These are phyloP conservation scores for Periconia digitata DNA, from an alignment of 2,329 filamentous ascomycete species.

Conservation along the genomic window DNA sequence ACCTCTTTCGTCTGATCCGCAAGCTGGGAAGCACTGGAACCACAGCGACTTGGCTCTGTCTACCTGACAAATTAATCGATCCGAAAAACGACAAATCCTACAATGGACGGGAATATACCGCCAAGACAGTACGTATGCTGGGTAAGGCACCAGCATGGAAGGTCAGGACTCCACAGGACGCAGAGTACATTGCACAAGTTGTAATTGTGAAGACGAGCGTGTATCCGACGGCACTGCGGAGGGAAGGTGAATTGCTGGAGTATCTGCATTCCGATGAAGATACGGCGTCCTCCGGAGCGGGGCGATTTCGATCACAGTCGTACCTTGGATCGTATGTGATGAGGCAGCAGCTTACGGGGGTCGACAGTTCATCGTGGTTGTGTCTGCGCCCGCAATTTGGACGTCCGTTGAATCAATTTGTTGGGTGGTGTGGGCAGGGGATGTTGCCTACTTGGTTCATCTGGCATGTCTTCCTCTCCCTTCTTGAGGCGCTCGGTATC, in stretches of 20 bases:
- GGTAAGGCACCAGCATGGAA: not conserved
- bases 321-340: slow-evolving; percentile 1
- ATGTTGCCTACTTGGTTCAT: slow-evolving; percentile 12
- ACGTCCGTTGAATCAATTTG: slow-evolving; percentile 9
- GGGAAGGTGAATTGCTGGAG: not conserved
- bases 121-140: too few species aligned
- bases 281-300: too few species aligned
- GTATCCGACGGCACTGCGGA: not conserved
- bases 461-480: slow-evolving; percentile 13
- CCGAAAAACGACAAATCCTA: too few species aligned
- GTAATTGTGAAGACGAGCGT: slow-evolving; percentile 6
- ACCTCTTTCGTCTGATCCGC: too few species aligned
- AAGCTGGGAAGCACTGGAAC: too few species aligned
- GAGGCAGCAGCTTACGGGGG: slow-evolving; percentile 1
- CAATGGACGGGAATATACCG: too few species aligned
- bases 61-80: too few species aligned
- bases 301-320: not conserved
- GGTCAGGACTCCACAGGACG: not conserved
- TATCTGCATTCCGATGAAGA: not conserved
- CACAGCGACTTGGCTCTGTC: too few species aligned
- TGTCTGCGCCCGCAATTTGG: slow-evolving; percentile 14
- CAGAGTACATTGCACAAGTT: not conserved
- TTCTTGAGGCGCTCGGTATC: slow-evolving; percentile 10
- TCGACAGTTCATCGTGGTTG: slow-evolving; percentile 4
- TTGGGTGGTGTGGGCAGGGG: not conserved